phyloP scores from a whole-genome alignment of 768 basidiomycete species.

The Xanthoconium purpureum region DNA sequence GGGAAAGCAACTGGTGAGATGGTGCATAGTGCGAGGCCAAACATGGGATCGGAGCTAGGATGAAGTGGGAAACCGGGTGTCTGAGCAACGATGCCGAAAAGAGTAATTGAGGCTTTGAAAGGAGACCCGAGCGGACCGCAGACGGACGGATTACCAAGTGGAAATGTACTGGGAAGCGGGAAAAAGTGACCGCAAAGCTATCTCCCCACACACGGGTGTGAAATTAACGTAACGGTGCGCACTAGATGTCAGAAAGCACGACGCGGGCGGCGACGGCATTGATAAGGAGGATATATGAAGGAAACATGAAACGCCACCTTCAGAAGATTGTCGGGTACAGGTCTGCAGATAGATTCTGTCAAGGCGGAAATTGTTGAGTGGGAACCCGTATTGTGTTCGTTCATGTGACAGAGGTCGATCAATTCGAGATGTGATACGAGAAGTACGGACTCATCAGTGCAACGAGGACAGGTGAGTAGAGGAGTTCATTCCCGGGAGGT shows the following conservation, averaged over 20 bases:
- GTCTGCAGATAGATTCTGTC: neutral
- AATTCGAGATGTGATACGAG: constrained; percentile 8
- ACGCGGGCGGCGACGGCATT: neutral
- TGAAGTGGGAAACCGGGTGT: neutral
- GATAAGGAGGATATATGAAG: constrained; percentile 1
- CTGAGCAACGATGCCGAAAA: neutral
- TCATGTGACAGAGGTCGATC: constrained; percentile 15
- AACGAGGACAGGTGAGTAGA: constrained; percentile 1
- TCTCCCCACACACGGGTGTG: constrained; percentile 10
- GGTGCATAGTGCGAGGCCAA: neutral
- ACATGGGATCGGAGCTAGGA: neutral
- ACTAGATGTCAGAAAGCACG: neutral
- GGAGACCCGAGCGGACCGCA: neutral
- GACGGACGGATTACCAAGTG: neutral
- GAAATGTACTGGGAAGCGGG: constrained; percentile 3
- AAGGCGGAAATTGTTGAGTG: constrained; percentile 12
- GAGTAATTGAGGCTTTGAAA: neutral
- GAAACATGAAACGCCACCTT: constrained; percentile 3
- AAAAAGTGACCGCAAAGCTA: neutral
- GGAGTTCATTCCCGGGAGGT: constrained; percentile 13
- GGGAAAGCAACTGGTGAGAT: neutral
- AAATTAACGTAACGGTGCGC: constrained; percentile 11
- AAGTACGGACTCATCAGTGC: constrained; percentile 6
- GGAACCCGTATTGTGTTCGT: constrained; percentile 13
- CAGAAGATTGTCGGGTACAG: constrained; percentile 5